phyloP scores from a whole-genome alignment of 225 moss, liverwort and hornwort species.

The Marchantia paleacea region DNA sequence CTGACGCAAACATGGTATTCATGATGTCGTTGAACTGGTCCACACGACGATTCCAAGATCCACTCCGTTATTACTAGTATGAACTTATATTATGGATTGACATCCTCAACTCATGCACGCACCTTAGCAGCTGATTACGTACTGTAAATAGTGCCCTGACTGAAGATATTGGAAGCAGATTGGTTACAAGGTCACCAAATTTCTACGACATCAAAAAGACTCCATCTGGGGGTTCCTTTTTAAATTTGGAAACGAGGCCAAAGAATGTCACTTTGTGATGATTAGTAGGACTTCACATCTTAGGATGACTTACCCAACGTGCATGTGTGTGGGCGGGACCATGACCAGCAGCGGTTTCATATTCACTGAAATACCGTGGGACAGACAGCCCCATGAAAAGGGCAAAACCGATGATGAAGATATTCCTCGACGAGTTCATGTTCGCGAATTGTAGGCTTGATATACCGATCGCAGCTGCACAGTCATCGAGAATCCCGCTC shows the following conservation, averaged over 20 bases:
- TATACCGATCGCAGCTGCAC: slow-evolving; percentile 76
- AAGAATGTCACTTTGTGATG: too few species aligned
- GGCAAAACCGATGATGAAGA: slow-evolving; percentile 80
- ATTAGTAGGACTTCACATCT: too few species aligned
- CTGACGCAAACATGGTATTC: slow-evolving; percentile 64
- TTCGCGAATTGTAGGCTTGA: slow-evolving; percentile 79
- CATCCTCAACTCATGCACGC: too few species aligned
- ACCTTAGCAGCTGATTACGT: too few species aligned
- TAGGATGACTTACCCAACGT: slow-evolving; percentile 56
- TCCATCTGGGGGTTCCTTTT: too few species aligned
- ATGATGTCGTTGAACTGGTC: slow-evolving; percentile 88
- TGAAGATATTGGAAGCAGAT: too few species aligned
- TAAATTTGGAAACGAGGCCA: too few species aligned
- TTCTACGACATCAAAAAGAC: too few species aligned
- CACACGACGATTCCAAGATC: neutral
- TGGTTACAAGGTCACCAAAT: too few species aligned
- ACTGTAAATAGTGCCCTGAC: too few species aligned
- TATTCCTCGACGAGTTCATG: slow-evolving; percentile 76
- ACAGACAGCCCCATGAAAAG: slow-evolving; percentile 78
- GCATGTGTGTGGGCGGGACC: slow-evolving; percentile 76
- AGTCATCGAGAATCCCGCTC: neutral
- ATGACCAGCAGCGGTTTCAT: slow-evolving; percentile 59
- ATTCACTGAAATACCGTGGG: slow-evolving; percentile 76
- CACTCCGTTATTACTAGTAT: neutral
- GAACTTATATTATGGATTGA: too few species aligned